Evolutionary conservation across 2,329 filamentous ascomycete genomes (phyloP), one percentile per base, ranked within the genome.

Genomic region (Colletotrichum sp.): DNA sequence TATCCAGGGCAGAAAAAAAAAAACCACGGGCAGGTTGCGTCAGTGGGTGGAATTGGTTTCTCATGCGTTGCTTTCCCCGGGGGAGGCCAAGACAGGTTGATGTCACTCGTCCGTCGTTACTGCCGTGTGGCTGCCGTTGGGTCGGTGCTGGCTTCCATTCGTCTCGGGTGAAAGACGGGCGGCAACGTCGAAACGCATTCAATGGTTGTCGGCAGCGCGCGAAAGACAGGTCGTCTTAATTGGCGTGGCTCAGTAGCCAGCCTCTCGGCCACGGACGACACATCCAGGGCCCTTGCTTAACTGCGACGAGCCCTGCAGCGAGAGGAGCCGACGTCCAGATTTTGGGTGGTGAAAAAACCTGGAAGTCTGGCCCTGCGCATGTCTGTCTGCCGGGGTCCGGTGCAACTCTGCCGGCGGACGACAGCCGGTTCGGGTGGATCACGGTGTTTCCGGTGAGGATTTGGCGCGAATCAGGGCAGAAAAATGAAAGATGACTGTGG

Each of bases 381-480:
- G 49, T 29, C 0, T 49, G 59, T 73, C 29, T 69, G 64, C 73
- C 59, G 70, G 70, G 72, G 64, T 65, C 71, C 44, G 29, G 36
- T 76, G 70, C 70, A 69, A 74, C 74, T 69, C 70, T 73, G 64
- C 34, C 64, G 65, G 74, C 64, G 59, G 70, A 34, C 55, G 59
- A 49, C 70, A 69, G 65, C 62, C 64, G 44, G 44, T 52, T 22
- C 44, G 49, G 22, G 74, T 69, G 70, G 70, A 62, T 67, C 22
- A 65, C 64, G 59, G 59, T 73, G 70, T 76, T 61, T 52, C 70
- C 70, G 65, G 74, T 49, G 12, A 73, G 44, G 65, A 64, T 44
- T 22, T 6, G 27, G n/a, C 27, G 62, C 57, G 73, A 76, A 73
- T 76, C 73, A 64, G 71, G 73, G 44, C 70, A 72, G 73, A 34